phyloP scores from a whole-genome alignment of 2,329 filamentous ascomycete species.

The Stachybotrys chartarum region DNA sequence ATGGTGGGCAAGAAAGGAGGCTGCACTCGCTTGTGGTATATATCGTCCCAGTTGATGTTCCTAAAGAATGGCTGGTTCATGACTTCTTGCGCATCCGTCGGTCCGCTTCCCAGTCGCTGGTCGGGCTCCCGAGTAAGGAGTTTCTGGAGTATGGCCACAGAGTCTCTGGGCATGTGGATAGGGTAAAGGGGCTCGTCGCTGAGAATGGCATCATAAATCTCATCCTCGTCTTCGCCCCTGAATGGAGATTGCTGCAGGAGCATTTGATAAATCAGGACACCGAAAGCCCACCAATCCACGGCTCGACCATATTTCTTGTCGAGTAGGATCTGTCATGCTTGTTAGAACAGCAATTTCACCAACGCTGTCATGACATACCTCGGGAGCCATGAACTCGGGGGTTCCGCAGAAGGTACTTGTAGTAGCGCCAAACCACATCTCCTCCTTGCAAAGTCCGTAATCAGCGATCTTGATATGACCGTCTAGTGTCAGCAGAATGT shows the following conservation, averaged over 20 bases:
- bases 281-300: slow-evolving; percentile 99
- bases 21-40: slow-evolving; percentile 87
- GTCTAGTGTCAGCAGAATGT: slow-evolving; percentile 89
- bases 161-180: slow-evolving; percentile 97
- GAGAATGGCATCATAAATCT: slow-evolving; percentile 98
- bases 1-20: slow-evolving; percentile 88
- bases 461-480: slow-evolving; percentile 98
- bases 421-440: slow-evolving; percentile 98
- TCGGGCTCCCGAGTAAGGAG: slow-evolving; percentile 93
- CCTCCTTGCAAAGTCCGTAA: slow-evolving; percentile 98
- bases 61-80: slow-evolving; percentile 99
- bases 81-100: slow-evolving; percentile 95
- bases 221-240: slow-evolving; percentile 96
- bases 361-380: slow-evolving; percentile 47
- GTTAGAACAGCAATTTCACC: slow-evolving; percentile 17
- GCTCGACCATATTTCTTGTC: slow-evolving; percentile 98
- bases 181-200: slow-evolving; percentile 96
- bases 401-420: slow-evolving; percentile 98
- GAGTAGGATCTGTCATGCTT: slow-evolving; percentile 65
- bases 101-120: slow-evolving; percentile 83
- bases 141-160: slow-evolving; percentile 95
- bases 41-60: slow-evolving; percentile 97
- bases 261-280: slow-evolving; percentile 99
- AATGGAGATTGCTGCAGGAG: slow-evolving; percentile 97
- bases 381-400: slow-evolving; percentile 99